Base-by-base conservation (phyloP, 1,284 basidiomycete genomes). In the Pterulicium gracile region DNA sequence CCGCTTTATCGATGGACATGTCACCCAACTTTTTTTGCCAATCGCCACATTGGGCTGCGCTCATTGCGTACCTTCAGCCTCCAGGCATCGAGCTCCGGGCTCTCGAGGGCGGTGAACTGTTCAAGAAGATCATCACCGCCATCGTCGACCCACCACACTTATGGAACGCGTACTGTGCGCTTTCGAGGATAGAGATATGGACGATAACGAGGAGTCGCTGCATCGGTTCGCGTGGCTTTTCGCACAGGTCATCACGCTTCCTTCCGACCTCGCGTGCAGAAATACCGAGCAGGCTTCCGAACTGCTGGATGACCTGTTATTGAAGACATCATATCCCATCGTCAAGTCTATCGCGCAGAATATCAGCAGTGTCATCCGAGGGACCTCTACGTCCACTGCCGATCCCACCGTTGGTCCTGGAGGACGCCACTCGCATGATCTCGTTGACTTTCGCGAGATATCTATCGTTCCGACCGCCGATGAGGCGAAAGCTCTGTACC, bases 361-460 rank as follows among this genome's bases (percentile, higher is more conserved):
- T 48, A 69, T 78, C 52, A 64, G 72, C 49, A 58, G 68, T 44
- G 57, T 72, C 23, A 49, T 63, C 24, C 52, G 54, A 42, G 46
- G 72, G 7, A 52, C 59, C 12, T 61, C 64, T 2, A 58, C 50
- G 19, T 53, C 54, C 15, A 43, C 50, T 22, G 50, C 52, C 20
- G 50, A 53, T 4, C 50, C 49, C 17, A 47, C 49, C 14, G 51
- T 55, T 21, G 61, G 59, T 4, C 67, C 80, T 0, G 80, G 81
- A 0, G 80, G 80, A 1, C 66, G 80, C 7, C 80, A 83, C 50
- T 77, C 81, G 51, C 82, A 83, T 48, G 80, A 83, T 55, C 73
- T 73, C 45, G 60, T 58, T 4, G 67, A 80, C 46, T 81, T 77
- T 52, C 70, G 73, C 7, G 49, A 70, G 3, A 76, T 83, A 15